Evolutionary conservation across 768 basidiomycete genomes (phyloP), one percentile per base, ranked within the genome.

Genomic region (Holtermanniella nyarrowii): DNA sequence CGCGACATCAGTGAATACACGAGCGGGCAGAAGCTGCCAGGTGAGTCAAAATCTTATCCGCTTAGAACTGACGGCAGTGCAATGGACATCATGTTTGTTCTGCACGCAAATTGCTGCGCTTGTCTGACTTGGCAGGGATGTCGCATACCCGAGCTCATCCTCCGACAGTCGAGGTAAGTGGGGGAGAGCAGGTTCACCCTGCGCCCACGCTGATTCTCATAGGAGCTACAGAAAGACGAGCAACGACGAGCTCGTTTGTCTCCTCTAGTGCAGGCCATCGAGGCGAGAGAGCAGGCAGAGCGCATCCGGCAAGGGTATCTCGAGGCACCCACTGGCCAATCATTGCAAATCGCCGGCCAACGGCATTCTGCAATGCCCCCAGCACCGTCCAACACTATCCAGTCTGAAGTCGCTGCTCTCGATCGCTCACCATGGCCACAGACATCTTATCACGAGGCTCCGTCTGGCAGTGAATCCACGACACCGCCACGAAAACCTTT

Each of bases 291-390:
- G 48, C 40, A 49, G n/a, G 62, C 49, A 21, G 65, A 67, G 39
- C 47, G 65, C 42, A 67, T 67, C 18, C 56, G 65, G 14, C 65
- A 67, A 42, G 65, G 65, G 39, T 67, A 67, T 41, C 39, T 63
- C 5, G 44, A 53, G 7, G 59, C 56, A 39, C 53, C 56, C 16
- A 21, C 18, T 5, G n/a, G n/a, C n/a, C n/a, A n/a, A n/a, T n/a
- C n/a, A n/a, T n/a, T n/a, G n/a, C n/a, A n/a, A n/a, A 16, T 7
- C 31, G 31, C 31, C 16, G 31, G 16, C 10, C 31, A 37, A 37
- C 31, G 31, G 31, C 31, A 37, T 37, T 37, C 31, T 7, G 31
- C 31, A 37, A 7, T 37, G 16, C 31, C 31, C 10, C 16, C 31
- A 16, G 10, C 31, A 7, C 31, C 31, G 31, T 16, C 26, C 1